Conservation (phyloP, 2,329 filamentous ascomycete species). For the Amphichorda felina region DNA sequence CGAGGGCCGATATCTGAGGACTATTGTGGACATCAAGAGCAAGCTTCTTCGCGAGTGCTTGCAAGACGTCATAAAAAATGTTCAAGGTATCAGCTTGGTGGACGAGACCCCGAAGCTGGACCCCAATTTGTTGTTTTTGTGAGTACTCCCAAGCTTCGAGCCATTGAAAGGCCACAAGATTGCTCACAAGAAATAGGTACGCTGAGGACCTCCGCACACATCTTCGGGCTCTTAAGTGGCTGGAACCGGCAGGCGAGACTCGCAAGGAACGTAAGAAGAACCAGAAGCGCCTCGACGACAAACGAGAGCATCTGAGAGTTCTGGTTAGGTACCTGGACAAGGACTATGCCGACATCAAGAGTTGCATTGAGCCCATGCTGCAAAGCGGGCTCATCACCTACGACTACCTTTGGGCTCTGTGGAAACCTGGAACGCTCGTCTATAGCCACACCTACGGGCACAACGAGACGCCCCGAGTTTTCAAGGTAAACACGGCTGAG, state of each 20-base stretch:
- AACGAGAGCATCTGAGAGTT: conserved; percentile 56
- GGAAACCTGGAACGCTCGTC: conserved; percentile 74
- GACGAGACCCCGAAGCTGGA: too few relatives aligned
- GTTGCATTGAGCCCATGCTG: conserved; percentile 67
- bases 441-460: conserved; percentile 70
- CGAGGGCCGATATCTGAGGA: too few relatives aligned
- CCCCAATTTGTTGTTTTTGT: too few relatives aligned
- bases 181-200: too few relatives aligned
- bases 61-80: too few relatives aligned
- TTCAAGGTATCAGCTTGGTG: too few relatives aligned
- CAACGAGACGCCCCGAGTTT: conserved; percentile 64
- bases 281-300: conserved; percentile 42
- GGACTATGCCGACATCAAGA: conserved; percentile 69
- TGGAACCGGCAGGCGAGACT: conserved; percentile 31
- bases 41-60: too few relatives aligned
- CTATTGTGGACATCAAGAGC: too few relatives aligned
- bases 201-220: conserved; percentile 61
- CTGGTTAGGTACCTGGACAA: conserved; percentile 67
- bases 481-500: conserved; percentile 68
- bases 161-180: too few relatives aligned
- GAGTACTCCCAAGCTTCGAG: too few relatives aligned
- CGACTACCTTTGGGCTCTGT: conserved; percentile 78
- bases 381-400: conserved; percentile 79
- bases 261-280: conserved; percentile 51
- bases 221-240: conserved; percentile 52